Conservation (phyloP, 2,329 filamentous ascomycete genomes). For the Penicillium sp. region DNA sequence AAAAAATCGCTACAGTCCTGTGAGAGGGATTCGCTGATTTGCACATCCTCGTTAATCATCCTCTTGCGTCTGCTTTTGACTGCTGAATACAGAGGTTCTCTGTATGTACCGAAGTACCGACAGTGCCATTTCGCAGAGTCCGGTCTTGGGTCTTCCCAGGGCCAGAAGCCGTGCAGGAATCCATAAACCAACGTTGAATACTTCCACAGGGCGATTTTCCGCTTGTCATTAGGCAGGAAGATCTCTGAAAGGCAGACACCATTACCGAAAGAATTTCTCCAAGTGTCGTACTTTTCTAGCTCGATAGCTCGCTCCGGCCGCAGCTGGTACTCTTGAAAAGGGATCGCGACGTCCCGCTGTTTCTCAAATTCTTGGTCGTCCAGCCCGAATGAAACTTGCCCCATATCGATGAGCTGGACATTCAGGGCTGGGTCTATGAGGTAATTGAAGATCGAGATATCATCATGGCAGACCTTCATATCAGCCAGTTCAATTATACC, state of each 20-base stretch:
- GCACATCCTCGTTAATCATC: constrained; percentile 28
- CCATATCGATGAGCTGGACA: constrained; percentile 31
- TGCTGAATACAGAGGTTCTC: background rate
- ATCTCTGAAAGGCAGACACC: background rate
- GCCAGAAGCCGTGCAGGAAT: constrained; percentile 33
- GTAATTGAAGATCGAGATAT: constrained; percentile 32
- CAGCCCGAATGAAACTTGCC: constrained; percentile 18
- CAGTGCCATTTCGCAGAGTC: constrained; percentile 2
- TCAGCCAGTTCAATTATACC: constrained; percentile 29
- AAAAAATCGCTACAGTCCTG: constrained; percentile 34
- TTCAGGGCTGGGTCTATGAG: constrained; percentile 30
- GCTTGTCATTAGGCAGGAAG: constrained; percentile 17
- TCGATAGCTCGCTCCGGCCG: constrained; percentile 26
- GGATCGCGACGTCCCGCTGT: constrained; percentile 6
- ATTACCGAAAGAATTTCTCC: background rate
- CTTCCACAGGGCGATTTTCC: constrained; percentile 26
- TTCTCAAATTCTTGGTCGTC: constrained; percentile 12
- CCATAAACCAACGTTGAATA: constrained; percentile 29
- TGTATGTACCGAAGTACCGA: background rate
- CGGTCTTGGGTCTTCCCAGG: constrained; percentile 29
- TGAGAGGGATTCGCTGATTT: constrained; percentile 26
- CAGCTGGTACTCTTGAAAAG: constrained; percentile 29
- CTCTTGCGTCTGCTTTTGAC: constrained; percentile 18
- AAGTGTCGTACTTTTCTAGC: constrained; percentile 5
- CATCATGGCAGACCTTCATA: constrained; percentile 28